A percentile compares a stretch with the other conserved stretches of the same genome.
Conservation (phyloP, 2,329 filamentous ascomycete genomes). For the Didymella pomorum region DNA sequence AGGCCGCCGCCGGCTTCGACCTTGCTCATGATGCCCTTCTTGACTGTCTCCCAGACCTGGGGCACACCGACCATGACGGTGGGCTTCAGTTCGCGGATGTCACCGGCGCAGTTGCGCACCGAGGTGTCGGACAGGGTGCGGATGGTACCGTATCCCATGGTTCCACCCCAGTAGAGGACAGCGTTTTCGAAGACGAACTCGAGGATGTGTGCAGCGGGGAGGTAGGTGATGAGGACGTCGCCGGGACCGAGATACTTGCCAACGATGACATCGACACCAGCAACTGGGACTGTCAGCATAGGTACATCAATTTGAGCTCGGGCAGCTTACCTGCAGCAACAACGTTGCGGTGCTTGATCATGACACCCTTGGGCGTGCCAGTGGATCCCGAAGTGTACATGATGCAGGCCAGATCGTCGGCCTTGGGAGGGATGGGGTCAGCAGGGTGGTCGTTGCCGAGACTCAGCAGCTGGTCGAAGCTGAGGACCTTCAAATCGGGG, state of each 20-base stretch:
- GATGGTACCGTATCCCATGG: constrained; percentile 91
- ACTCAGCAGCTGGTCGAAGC: constrained; percentile 64
- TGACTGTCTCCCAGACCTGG: constrained; percentile 95
- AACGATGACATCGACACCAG: constrained; percentile 81
- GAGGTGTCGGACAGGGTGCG: constrained; percentile 86
- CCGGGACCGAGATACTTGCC: constrained; percentile 78
- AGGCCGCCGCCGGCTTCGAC: constrained; percentile 76
- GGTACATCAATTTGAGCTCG: neutral
- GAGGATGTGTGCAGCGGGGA: constrained; percentile 94
- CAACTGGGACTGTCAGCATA: constrained; percentile 57
- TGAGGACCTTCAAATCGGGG: constrained; percentile 61
- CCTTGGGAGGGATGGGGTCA: constrained; percentile 73
- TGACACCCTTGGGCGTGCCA: constrained; percentile 86
- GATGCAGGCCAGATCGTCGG: constrained; percentile 82
- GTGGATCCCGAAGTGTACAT: constrained; percentile 89
- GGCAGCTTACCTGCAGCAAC: constrained; percentile 74
- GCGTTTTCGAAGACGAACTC: constrained; percentile 96
- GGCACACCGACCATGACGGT: constrained; percentile 94
- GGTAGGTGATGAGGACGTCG: constrained; percentile 86
- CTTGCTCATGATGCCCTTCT: constrained; percentile 88
- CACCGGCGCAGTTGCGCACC: constrained; percentile 88
- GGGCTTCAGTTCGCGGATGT: constrained; percentile 90
- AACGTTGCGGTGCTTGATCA: constrained; percentile 81
- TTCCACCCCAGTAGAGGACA: constrained; percentile 86
- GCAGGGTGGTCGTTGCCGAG: constrained; percentile 71